Evolutionary conservation across 1,139 yeast genomes (phyloP), one percentile per base, ranked within the genome.

Genomic region (Suhomyces bokatorum): DNA sequence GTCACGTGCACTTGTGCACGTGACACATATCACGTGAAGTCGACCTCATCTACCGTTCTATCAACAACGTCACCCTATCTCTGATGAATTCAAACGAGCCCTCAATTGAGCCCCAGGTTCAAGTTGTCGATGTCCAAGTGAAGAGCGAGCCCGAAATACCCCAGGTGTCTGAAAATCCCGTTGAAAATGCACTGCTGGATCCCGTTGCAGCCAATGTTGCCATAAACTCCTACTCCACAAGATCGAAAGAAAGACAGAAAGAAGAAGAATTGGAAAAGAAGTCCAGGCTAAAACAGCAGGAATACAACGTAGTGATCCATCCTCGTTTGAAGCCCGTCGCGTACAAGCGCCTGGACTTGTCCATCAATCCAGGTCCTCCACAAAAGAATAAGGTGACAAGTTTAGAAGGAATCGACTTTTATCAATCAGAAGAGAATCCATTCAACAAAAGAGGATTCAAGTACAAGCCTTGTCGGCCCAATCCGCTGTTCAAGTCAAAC

Each of bases 361-460:
- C 34, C 13, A 39, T 39, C 12, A 34, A 40, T 24, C 27, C 20
- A 20, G 35, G 34, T 16, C 33, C 11, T 7, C 33, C 37, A 11
- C 41, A 40, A 22, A 44, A 40, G 24, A 45, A 32, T 15, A 47
- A 46, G 9, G 48, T 37, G 20, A 43, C 47, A 22, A 40, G 51
- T 17, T 47, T 53, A 26, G 48, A 56, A 10, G 62, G 54, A 14
- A 54, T 58, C 5, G 60, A 58, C 9, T 77, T 81, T 54, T 77
- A 62, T 52, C 67, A 69, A 30, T 72, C 80, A 13, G 96, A 87
- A 33, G 97, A 90, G 47, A 80, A 82, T 43, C 97, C 97, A 0
- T 70, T 80, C 52, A 89, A 89, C 62, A 77, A 83, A 53, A 69
- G 95, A 43, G 95, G 96, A 1, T 93, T 85, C 69, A 81, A 89